Percentiles rank a stretch among this genome's conserved stretches.
Evolutionary conservation across 805 yeast genomes (phyloP).

Genomic region (Saturnispora ahearnii): DNA sequence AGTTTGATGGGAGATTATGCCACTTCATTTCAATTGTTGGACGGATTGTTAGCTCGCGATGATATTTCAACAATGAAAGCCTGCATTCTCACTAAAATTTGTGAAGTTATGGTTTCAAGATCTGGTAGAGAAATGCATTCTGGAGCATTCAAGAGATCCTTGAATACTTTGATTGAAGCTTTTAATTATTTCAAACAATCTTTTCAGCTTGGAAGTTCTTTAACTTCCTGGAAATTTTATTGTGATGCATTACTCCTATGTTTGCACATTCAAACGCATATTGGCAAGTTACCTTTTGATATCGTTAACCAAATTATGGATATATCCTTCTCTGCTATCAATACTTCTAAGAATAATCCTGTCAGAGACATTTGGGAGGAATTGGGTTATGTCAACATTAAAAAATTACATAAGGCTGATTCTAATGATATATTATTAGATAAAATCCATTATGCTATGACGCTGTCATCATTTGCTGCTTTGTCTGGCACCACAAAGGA

Average conservation of each 20-base stretch:
- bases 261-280: conserved; percentile 45
- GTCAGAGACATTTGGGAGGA: conserved; percentile 6
- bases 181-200: conserved; percentile 23
- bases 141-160: conserved; percentile 64
- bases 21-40: conserved; percentile 44
- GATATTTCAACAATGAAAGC: conserved; percentile 30
- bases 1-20: conserved; percentile 59
- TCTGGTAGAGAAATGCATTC: conserved; percentile 42
- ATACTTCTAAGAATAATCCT: background rate
- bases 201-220: conserved; percentile 29
- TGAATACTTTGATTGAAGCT: conserved; percentile 35
- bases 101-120: conserved; percentile 48
- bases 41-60: conserved; percentile 28
- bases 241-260: conserved; percentile 49
- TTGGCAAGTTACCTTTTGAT: conserved; percentile 40
- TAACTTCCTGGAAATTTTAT: conserved; percentile 57
- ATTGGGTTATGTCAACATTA: background rate
- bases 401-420: background rate
- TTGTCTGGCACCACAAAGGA: conserved; percentile 29
- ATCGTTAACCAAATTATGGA: conserved; percentile 22
- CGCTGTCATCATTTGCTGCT: conserved; percentile 41
- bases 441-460: conserved; percentile 25
- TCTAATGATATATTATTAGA: background rate
- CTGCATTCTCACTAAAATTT: conserved; percentile 42
- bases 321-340: conserved; percentile 4